Evolutionary conservation across 306 rosid species (phyloP).

Genomic region (Myrica gale): DNA sequence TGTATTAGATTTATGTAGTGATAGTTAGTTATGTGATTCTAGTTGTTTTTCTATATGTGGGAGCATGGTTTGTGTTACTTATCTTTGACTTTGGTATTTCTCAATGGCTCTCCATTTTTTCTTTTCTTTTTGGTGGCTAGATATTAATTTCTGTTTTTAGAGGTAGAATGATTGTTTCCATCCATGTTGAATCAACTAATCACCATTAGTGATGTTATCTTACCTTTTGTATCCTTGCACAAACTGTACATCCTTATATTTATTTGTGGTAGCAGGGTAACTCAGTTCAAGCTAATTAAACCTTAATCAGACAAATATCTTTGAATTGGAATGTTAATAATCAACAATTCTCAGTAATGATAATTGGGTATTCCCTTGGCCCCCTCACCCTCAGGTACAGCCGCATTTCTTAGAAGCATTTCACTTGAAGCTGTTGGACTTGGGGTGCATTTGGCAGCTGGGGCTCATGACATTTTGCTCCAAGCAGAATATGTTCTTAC

Average conservation of each 20-base stretch:
- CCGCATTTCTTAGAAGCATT: constrained; percentile 93
- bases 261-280: not conserved
- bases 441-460: constrained; percentile 98
- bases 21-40: not conserved
- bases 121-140: not conserved
- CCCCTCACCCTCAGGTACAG: constrained; percentile 49
- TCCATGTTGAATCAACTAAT: not conserved
- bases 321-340: not conserved
- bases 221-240: not conserved
- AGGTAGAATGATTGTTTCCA: not conserved
- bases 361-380: constrained; percentile 13
- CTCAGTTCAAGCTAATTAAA: not conserved
- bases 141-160: not conserved
- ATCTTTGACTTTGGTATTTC: not conserved
- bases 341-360: not conserved
- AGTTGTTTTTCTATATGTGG: not conserved
- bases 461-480: constrained; percentile 78
- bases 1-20: not conserved
- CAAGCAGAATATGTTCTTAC: constrained; percentile 77
- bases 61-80: not conserved
- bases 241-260: not conserved
- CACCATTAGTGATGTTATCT: not conserved
- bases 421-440: constrained; percentile 97
- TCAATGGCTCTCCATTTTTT: not conserved
- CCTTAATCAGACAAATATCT: not conserved